These are phyloP conservation scores for Suillus brevipes DNA, from an alignment of 768 basidiomycete genomes.

Conservation along the genomic window DNA sequence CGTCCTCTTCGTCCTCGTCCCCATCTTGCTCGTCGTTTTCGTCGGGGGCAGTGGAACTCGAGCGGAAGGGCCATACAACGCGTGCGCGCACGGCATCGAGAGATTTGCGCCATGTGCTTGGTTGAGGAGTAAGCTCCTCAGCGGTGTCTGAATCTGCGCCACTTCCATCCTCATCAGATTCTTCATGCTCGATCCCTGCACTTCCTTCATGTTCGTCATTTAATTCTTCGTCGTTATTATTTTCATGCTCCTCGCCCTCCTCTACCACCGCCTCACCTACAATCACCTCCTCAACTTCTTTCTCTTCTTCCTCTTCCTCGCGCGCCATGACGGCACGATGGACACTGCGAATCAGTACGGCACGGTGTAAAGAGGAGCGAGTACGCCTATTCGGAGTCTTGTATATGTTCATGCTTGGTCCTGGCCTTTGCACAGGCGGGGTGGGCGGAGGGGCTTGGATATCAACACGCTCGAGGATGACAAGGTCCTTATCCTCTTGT, in stretches of 20 bases:
- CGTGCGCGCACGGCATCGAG: slow-evolving; percentile 32
- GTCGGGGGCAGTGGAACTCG: slow-evolving; percentile 23
- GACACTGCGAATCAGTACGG: slow-evolving; percentile 69
- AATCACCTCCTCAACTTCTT: slow-evolving; percentile 49
- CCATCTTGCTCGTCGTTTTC: slow-evolving; percentile 23
- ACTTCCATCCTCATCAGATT: slow-evolving; percentile 13
- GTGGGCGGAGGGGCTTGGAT: slow-evolving; percentile 18
- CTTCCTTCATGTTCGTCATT: slow-evolving; percentile 13
- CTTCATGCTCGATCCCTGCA: slow-evolving; percentile 13
- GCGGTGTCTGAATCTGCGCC: slow-evolving; percentile 13
- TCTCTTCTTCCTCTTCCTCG: slow-evolving; percentile 52
- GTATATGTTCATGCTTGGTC: slow-evolving; percentile 4
- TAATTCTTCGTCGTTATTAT: slow-evolving; percentile 21
- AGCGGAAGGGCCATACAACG: slow-evolving; percentile 31
- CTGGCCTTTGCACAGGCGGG: slow-evolving; percentile 4
- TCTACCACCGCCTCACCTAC: slow-evolving; percentile 47
- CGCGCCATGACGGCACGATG: slow-evolving; percentile 57
- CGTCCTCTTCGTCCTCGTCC: slow-evolving; percentile 20
- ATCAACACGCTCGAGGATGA: slow-evolving; percentile 72
- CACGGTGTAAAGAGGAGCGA: slow-evolving; percentile 60
- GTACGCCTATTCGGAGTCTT: slow-evolving; percentile 28
- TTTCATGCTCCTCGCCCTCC: slow-evolving; percentile 34
- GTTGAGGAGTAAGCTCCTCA: slow-evolving; percentile 9
- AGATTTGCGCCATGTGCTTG: slow-evolving; percentile 33
- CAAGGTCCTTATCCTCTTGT: slow-evolving; percentile 67